These are phyloP conservation scores for Corchorus capsularis DNA, from an alignment of 345 rosid species.

Conservation along the genomic window DNA sequence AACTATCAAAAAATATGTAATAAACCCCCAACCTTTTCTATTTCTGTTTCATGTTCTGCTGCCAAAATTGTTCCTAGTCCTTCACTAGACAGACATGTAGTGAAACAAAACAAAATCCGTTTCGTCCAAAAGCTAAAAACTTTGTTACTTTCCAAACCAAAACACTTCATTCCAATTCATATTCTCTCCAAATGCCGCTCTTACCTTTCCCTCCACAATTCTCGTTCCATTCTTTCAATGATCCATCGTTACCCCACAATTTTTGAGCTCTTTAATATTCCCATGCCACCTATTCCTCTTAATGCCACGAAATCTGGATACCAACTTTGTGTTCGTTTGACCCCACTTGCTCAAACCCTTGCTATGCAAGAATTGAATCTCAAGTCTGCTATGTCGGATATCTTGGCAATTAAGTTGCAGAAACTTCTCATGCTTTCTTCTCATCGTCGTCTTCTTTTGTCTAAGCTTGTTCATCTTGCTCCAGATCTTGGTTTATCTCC, in stretches of 20 bases:
- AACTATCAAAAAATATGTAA: conserved; percentile 20
- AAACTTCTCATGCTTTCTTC: conserved; percentile 89
- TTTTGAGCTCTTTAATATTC: conserved; percentile 70
- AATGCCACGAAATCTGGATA: conserved; percentile 66
- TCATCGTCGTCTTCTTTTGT: conserved; percentile 64
- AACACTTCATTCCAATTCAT: conserved; percentile 67
- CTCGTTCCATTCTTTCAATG: conserved; percentile 61
- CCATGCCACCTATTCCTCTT: conserved; percentile 64
- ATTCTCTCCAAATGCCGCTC: conserved; percentile 73
- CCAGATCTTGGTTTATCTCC: conserved; percentile 91
- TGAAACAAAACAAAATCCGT: conserved; percentile 63
- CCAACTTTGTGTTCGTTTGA: conserved; percentile 79
- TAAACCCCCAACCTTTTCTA: conserved; percentile 25
- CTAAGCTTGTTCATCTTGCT: conserved; percentile 82
- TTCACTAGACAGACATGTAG: conserved; percentile 71
- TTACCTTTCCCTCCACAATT: conserved; percentile 61
- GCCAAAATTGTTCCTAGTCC: conserved; percentile 66
- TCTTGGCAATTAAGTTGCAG: conserved; percentile 72
- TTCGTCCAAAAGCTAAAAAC: conserved; percentile 83
- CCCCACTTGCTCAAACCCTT: conserved; percentile 64
- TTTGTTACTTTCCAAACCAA: conserved; percentile 79
- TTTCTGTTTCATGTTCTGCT: conserved; percentile 47
- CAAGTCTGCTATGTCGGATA: conserved; percentile 53
- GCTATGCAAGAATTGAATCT: conserved; percentile 56
- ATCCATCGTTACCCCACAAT: conserved; percentile 80